phyloP scores from a whole-genome alignment of 768 basidiomycete species.

The Pisolithus microcarpus region DNA sequence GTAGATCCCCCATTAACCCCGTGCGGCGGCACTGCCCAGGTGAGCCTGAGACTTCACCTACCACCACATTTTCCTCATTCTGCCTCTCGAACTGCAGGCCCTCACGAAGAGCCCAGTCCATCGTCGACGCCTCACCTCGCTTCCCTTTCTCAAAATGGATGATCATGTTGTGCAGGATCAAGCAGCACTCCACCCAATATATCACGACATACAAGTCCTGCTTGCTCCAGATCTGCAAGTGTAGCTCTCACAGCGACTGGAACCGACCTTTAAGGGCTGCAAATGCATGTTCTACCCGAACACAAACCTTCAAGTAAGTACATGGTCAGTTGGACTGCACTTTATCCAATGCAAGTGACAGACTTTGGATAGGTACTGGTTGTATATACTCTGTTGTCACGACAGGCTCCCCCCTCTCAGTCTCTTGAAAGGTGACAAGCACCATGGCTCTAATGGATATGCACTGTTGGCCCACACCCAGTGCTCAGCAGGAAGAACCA shows the following conservation, averaged over 20 bases:
- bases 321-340: no score
- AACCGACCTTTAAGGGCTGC: constrained; percentile 1
- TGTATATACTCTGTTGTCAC: neutral
- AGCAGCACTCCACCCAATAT: neutral
- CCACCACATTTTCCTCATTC: no score
- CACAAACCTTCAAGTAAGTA: neutral
- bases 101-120: neutral
- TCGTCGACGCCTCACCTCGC: neutral
- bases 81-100: no score
- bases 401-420: neutral
- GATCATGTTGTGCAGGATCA: constrained; percentile 4
- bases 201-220: neutral
- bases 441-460: neutral
- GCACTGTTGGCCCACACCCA: neutral
- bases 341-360: no score
- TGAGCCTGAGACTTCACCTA: no score
- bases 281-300: constrained; percentile 2
- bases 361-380: neutral
- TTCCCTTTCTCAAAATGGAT: neutral
- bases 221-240: neutral
- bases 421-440: neutral
- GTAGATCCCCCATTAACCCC: no score
- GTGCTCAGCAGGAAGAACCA: no score
- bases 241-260: neutral
- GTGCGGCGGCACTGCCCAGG: no score